These are phyloP conservation scores for Tolypocladium ovalisporum DNA, from an alignment of 2,329 filamentous ascomycete species.

Conservation along the genomic window DNA sequence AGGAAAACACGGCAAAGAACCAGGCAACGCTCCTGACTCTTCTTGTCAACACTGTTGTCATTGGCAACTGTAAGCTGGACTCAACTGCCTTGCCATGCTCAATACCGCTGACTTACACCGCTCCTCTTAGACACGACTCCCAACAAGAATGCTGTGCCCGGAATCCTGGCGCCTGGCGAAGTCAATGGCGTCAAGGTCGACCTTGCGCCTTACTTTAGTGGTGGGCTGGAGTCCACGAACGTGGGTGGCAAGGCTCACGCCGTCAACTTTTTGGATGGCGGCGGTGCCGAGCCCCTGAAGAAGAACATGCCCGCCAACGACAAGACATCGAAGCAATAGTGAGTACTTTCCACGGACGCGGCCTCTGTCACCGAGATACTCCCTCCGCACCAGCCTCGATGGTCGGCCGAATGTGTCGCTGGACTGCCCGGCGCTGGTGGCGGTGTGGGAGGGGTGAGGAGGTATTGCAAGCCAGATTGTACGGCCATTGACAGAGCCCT, in stretches of 20 bases:
- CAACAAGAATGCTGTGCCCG: constrained; percentile 41
- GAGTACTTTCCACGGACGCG: background rate
- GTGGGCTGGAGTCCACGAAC: constrained; percentile 42
- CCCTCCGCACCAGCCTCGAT: background rate
- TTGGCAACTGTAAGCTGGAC: constrained; percentile 40
- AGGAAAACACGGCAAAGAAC: constrained; percentile 47
- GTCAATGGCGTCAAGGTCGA: constrained; percentile 41
- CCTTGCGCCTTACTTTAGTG: constrained; percentile 49
- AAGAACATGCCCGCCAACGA: constrained; percentile 43
- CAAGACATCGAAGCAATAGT: constrained; percentile 10
- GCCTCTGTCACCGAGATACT: too few relatives aligned
- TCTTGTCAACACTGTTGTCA: constrained; percentile 52
- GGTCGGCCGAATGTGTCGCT: background rate
- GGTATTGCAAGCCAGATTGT: background rate
- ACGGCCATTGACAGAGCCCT: background rate
- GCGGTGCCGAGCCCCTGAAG: constrained; percentile 42
- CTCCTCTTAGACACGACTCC: constrained; percentile 32
- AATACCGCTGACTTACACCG: background rate
- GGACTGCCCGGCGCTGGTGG: background rate
- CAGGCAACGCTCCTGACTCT: constrained; percentile 44
- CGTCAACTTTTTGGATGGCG: constrained; percentile 52
- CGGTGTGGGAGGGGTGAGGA: background rate
- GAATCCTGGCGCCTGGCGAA: constrained; percentile 41
- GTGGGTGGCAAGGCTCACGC: constrained; percentile 32
- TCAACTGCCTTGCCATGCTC: background rate